Evolutionary conservation across 768 basidiomycete genomes (phyloP).

Genomic region (Calocybe indica): DNA sequence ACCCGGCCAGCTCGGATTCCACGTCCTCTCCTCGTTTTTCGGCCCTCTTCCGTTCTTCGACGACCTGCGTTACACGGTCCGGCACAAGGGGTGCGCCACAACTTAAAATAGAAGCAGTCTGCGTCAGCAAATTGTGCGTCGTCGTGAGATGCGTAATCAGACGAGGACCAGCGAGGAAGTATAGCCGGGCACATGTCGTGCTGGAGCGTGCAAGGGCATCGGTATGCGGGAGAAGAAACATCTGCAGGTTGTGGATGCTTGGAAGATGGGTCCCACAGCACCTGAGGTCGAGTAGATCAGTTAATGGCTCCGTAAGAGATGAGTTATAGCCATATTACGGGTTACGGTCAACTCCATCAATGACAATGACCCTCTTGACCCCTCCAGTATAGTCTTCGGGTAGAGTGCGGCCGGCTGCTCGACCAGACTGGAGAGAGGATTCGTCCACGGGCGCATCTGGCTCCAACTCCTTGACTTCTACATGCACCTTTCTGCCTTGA

Average conservation of each 20-base stretch:
- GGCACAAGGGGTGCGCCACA: constrained; percentile 64
- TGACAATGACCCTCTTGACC: constrained; percentile 73
- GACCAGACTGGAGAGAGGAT: constrained; percentile 33
- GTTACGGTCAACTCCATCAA: constrained; percentile 77
- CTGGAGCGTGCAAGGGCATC: constrained; percentile 57
- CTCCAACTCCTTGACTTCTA: constrained; percentile 72
- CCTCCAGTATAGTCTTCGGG: constrained; percentile 73
- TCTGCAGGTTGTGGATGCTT: constrained; percentile 63
- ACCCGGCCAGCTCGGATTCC: constrained; percentile 55
- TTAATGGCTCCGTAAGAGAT: constrained; percentile 6
- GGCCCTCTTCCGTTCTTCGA: constrained; percentile 59
- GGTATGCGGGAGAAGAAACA: constrained; percentile 67
- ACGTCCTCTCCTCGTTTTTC: constrained; percentile 67
- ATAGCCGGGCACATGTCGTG: constrained; percentile 64
- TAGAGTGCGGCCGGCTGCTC: constrained; percentile 51
- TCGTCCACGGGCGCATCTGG: constrained; percentile 22
- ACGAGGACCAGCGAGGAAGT: constrained; percentile 80
- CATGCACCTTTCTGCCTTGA: constrained; percentile 58
- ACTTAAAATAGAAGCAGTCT: constrained; percentile 55
- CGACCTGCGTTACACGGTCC: constrained; percentile 59
- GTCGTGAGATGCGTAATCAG: constrained; percentile 57
- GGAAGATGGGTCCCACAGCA: constrained; percentile 86
- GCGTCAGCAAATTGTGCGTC: constrained; percentile 49
- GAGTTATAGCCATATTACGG: constrained; percentile 40
- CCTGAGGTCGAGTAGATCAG: constrained; percentile 24